Conservation (phyloP, 345 rosid species). For the Gossypium turneri region DNA sequence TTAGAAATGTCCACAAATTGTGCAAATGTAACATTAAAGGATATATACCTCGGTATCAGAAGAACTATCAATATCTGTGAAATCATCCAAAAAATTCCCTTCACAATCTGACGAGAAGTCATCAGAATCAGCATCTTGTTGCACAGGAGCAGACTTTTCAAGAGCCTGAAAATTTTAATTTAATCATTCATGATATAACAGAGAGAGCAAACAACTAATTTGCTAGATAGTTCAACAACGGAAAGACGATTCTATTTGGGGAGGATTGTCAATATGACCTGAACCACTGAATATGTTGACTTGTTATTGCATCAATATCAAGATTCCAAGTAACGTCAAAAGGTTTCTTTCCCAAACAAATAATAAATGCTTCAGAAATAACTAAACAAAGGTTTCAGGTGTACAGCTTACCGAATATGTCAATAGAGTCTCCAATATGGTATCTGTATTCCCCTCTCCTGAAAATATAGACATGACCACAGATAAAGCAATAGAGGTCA, state of each 20-base stretch:
- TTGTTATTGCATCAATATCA: neutral
- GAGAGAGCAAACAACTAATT: neutral
- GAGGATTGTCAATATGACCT: neutral
- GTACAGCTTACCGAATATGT: constrained; percentile 39
- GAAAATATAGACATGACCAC: constrained; percentile 14
- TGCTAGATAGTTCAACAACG: neutral
- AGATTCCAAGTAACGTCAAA: neutral
- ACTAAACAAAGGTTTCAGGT: neutral
- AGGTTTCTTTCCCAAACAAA: neutral
- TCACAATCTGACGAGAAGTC: constrained; percentile 45
- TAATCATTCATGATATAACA: neutral
- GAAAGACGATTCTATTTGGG: constrained; percentile 1
- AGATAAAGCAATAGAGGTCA: neutral
- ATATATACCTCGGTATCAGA: constrained; percentile 61
- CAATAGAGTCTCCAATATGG: constrained; percentile 55
- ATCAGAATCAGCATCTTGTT: constrained; percentile 37
- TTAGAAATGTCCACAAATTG: neutral
- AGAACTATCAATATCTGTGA: constrained; percentile 39
- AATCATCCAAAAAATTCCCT: constrained; percentile 43
- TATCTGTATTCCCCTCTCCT: constrained; percentile 57
- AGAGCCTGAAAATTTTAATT: constrained; percentile 43
- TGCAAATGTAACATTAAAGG: neutral
- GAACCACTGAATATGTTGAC: neutral
- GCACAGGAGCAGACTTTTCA: constrained; percentile 39
- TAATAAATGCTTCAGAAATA: neutral